Evolutionary conservation across 192 early-diverging fungal species (phyloP), one percentile per base, ranked within the genome.

Genomic region (Rhizophagus sp.): DNA sequence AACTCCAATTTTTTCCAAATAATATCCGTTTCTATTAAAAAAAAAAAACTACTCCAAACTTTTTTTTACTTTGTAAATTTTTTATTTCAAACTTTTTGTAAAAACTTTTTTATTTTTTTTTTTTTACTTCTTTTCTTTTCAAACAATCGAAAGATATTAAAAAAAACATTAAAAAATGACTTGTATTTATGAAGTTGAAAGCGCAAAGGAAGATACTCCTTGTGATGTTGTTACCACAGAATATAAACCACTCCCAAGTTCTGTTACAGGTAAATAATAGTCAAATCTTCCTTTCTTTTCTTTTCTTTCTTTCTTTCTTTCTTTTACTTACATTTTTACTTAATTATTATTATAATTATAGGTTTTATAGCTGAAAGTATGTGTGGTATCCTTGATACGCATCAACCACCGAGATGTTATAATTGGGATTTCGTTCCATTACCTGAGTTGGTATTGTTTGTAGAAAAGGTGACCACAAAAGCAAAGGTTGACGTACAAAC

Each of bases 361-460:
- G 71, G 50, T 49, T 73, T 73, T 17, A 27, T 73, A 4, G 71
- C 71, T 0, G 71, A 73, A 73, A 73, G 44, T 27, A 49, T 73
- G 44, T 73, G 44, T 22, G 71, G 71, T 3, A 73, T 73, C 22
- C 34, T 73, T 49, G 24, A 27, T 11, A 24, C 24, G 3, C 44
- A n/a, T 25, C 39, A 44, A 49, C 24, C 39, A 25, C 71, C 71
- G 8, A 47, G 25, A 73, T 25, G 4, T 8, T 4, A 24, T 2
- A 49, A 25, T 52, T 44, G 44, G 44, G 24, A 72, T 12, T 72
- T 63, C 6, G 52, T 61, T 25, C 78, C 84, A 24, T 79, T 85
- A 69, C 84, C 84, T 15, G 84, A 85, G 70, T 66, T 85, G 6
- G 80, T 85, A 8, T 83, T 79, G 74, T 85, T 85, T 64, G 64